These are phyloP conservation scores for Abelmoschus esculentus DNA, from an alignment of 345 rosid genomes.

Conservation along the genomic window DNA sequence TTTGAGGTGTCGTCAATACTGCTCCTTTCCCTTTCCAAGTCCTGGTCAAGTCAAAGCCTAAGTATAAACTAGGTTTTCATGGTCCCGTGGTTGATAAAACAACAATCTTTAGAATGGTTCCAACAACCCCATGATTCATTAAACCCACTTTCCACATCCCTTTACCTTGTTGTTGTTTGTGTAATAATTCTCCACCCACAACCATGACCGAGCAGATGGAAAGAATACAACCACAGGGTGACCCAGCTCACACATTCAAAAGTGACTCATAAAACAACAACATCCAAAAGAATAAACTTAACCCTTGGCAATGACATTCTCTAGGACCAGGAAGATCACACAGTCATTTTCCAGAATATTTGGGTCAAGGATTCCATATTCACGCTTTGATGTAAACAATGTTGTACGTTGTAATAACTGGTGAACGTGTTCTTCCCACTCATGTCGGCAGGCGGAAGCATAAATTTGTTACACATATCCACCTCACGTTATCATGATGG, in stretches of 20 bases:
- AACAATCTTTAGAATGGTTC: neutral
- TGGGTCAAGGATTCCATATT: neutral
- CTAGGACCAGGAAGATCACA: neutral
- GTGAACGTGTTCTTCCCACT: neutral
- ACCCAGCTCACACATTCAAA: neutral
- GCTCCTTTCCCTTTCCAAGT: neutral
- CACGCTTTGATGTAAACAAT: constrained; percentile 8
- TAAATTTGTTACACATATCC: neutral
- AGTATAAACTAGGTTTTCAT: neutral
- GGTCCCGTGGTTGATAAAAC: neutral
- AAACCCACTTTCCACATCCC: neutral
- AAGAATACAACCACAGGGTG: no score
- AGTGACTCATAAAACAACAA: neutral
- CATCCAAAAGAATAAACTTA: neutral
- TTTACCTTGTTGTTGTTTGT: neutral
- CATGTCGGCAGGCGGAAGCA: constrained; percentile 13
- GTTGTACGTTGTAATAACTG: constrained; percentile 6
- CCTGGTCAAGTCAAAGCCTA: neutral
- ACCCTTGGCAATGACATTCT: constrained; percentile 7
- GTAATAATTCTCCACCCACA: neutral
- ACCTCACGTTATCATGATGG: no score
- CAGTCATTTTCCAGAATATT: constrained; percentile 11
- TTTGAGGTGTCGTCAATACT: neutral
- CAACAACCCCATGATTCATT: neutral
- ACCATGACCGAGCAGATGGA: neutral